A percentile compares a stretch with the other conserved stretches of the same genome.
phyloP scores from a whole-genome alignment of 192 early-diverging fungal species.

The Coemansia sp. region DNA sequence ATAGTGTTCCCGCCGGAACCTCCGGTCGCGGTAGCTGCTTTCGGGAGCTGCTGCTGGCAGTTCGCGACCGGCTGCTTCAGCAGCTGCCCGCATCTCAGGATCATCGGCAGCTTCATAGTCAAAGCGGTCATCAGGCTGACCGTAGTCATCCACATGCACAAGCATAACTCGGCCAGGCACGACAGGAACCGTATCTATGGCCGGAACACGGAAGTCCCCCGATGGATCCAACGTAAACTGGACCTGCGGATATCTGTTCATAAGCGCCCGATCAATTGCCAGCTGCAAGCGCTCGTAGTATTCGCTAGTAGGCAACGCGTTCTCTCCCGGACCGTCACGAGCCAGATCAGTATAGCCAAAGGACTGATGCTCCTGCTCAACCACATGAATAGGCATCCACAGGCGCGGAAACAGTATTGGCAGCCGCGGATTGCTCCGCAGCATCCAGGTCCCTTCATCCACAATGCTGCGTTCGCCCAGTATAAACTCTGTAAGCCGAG shows the following conservation, averaged over 20 bases:
- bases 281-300: constrained; percentile 27
- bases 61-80: constrained; percentile 16
- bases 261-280: constrained; percentile 44
- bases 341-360: constrained; percentile 25
- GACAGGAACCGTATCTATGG: constrained; percentile 78
- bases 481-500: constrained; percentile 83
- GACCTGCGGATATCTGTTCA: constrained; percentile 44
- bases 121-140: constrained; percentile 50
- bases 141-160: constrained; percentile 66
- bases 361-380: constrained; percentile 44
- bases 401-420: constrained; percentile 45
- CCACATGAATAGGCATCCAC: constrained; percentile 54
- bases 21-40: constrained; percentile 55
- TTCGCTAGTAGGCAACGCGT: constrained; percentile 24
- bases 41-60: constrained; percentile 36
- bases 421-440: constrained; percentile 56
- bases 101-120: constrained; percentile 65
- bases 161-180: constrained; percentile 77
- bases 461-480: constrained; percentile 64
- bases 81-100: constrained; percentile 33
- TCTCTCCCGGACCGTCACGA: constrained; percentile 9
- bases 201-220: constrained; percentile 77
- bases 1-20: constrained; percentile 57
- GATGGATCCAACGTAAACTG: constrained; percentile 60
- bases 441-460: constrained; percentile 71